phyloP scores from a whole-genome alignment of 805 yeast genomes.

The Lipomyces chichibuensis region DNA sequence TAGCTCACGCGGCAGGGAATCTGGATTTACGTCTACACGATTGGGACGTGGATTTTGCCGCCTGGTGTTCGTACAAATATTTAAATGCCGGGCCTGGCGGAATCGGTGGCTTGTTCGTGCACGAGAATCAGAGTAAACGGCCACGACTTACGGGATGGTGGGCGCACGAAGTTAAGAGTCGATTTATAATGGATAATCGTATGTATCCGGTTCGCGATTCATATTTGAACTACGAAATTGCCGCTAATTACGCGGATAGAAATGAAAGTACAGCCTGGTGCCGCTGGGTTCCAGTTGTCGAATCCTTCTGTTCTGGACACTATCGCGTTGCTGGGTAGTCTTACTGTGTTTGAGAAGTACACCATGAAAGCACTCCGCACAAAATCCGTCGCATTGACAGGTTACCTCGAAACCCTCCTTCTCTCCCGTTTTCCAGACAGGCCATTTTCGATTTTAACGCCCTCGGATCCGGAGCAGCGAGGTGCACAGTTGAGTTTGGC shows the following conservation, averaged over 20 bases:
- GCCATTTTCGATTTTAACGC: conserved; percentile 72
- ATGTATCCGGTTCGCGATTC: neutral
- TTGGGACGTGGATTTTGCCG: conserved; percentile 92
- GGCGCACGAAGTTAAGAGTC: conserved; percentile 74
- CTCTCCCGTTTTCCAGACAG: conserved; percentile 42
- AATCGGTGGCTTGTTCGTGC: conserved; percentile 82
- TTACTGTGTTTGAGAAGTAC: conserved; percentile 58
- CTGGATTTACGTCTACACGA: conserved; percentile 76
- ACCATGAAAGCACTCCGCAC: conserved; percentile 62
- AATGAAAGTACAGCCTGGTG: conserved; percentile 70
- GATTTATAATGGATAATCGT: conserved; percentile 68
- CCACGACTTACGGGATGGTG: conserved; percentile 96
- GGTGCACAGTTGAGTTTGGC: conserved; percentile 84
- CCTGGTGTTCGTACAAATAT: conserved; percentile 92
- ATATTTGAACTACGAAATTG: neutral
- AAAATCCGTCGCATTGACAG: conserved; percentile 62
- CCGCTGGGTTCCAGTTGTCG: conserved; percentile 84
- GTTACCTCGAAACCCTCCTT: conserved; percentile 56
- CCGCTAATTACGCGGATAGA: conserved; percentile 13
- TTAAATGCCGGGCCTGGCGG: conserved; percentile 93
- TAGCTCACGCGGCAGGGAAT: conserved; percentile 94
- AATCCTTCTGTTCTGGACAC: conserved; percentile 89
- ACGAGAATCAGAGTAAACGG: conserved; percentile 51
- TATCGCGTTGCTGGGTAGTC: conserved; percentile 68
- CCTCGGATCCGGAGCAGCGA: conserved; percentile 57